Evolutionary conservation across 768 basidiomycete genomes (phyloP).

Genomic region (Calocybe gangraenosa): DNA sequence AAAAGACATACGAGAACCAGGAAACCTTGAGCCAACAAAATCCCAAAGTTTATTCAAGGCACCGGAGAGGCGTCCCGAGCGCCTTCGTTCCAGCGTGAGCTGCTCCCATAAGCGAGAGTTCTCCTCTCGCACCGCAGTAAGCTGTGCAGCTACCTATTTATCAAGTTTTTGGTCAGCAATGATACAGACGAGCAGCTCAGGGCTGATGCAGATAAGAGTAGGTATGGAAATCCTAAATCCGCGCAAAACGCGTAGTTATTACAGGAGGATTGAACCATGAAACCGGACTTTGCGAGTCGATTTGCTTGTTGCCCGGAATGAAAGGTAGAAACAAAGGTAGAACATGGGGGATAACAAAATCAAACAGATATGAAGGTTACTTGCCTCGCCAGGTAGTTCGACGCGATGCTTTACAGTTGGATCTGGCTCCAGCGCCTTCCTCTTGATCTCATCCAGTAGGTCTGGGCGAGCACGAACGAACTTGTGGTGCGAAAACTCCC

Average conservation of each 20-base stretch:
- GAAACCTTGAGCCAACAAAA: slow-evolving; percentile 50
- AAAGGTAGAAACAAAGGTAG: no score
- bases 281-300: no score
- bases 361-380: slow-evolving; percentile 18
- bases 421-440: slow-evolving; percentile 81
- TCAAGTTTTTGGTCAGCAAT: no score
- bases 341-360: no score
- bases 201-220: no score
- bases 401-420: slow-evolving; percentile 67
- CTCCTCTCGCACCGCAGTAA: slow-evolving; percentile 69
- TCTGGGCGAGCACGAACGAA: slow-evolving; percentile 80
- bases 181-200: no score
- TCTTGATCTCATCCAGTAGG: slow-evolving; percentile 80
- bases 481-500: slow-evolving; percentile 88
- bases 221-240: no score
- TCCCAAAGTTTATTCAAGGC: slow-evolving; percentile 64
- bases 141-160: slow-evolving; percentile 51
- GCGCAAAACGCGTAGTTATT: no score
- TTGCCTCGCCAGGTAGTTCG: slow-evolving; percentile 78
- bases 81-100: slow-evolving; percentile 51
- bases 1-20: slow-evolving; percentile 43
- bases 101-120: slow-evolving; percentile 59
- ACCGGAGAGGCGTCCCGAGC: slow-evolving; percentile 56
- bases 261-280: no score
- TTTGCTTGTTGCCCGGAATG: no score